phyloP scores from a whole-genome alignment of 2,329 filamentous ascomycete genomes.

The Westerdykella aurantiaca region DNA sequence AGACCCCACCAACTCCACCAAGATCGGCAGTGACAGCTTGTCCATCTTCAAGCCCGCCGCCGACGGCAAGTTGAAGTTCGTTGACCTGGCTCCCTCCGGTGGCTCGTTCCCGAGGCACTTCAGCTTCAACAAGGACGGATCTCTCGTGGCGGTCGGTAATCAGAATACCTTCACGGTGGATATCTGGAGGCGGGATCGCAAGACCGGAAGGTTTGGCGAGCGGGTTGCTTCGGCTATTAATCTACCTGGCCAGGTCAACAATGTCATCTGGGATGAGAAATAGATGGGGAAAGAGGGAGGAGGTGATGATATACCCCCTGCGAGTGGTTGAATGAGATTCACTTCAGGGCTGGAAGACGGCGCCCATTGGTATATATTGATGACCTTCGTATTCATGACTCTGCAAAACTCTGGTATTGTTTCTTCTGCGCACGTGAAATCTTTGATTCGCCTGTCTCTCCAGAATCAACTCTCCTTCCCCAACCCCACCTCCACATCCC shows the following conservation, averaged over 20 bases:
- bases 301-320: too few relatives aligned
- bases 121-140: slow-evolving; percentile 58
- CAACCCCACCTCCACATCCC: too few relatives aligned
- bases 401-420: too few relatives aligned
- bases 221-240: slow-evolving; percentile 31
- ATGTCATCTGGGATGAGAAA: slow-evolving; percentile 31
- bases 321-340: too few relatives aligned
- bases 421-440: too few relatives aligned
- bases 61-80: slow-evolving; percentile 52
- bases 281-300: neutral
- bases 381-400: too few relatives aligned
- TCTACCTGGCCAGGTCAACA: slow-evolving; percentile 31
- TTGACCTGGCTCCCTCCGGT: slow-evolving; percentile 57
- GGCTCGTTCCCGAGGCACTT: slow-evolving; percentile 64
- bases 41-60: slow-evolving; percentile 41
- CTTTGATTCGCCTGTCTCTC: too few relatives aligned
- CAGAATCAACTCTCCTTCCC: too few relatives aligned
- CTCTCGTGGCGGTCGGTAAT: slow-evolving; percentile 59
- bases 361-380: neutral
- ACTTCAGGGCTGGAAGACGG: too few relatives aligned
- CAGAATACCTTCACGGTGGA: slow-evolving; percentile 57
- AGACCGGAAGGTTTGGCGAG: slow-evolving; percentile 54
- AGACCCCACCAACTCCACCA: slow-evolving; percentile 31
- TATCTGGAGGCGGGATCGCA: slow-evolving; percentile 55
- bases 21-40: slow-evolving; percentile 51